Percentiles rank a stretch among this genome's conserved stretches.
Evolutionary conservation across 768 basidiomycete genomes (phyloP).

Genomic region (Pulveroboletus sp.): DNA sequence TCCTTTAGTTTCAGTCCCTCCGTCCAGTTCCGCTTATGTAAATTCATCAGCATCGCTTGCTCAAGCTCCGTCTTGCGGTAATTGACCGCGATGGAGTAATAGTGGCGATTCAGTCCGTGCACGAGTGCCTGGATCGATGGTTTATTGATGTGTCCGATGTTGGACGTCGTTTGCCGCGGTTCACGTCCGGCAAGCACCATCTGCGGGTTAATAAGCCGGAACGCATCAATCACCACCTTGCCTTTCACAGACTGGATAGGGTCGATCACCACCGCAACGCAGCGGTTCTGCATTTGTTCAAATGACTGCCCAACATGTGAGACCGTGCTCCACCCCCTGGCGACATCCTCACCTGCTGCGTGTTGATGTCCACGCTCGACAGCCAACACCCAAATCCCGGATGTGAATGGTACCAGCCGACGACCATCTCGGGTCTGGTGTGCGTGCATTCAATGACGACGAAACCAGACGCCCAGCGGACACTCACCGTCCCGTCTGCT

Average conservation of each 20-base stretch:
- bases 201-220: constrained; percentile 93
- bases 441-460: constrained; percentile 5
- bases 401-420: constrained; percentile 99
- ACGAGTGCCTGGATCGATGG: constrained; percentile 99
- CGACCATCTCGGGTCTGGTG: constrained; percentile 88
- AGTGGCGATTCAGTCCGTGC: constrained; percentile 95
- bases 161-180: constrained; percentile 94
- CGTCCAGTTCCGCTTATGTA: constrained; percentile 99
- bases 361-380: constrained; percentile 98
- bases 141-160: constrained; percentile 98
- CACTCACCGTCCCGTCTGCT: constrained; percentile 92
- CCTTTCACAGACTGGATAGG: constrained; percentile 99
- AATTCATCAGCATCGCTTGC: constrained; percentile 97
- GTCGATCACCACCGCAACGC: constrained; percentile 96
- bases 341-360: constrained; percentile 70
- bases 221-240: constrained; percentile 99
- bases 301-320: constrained; percentile 65
- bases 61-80: constrained; percentile 98
- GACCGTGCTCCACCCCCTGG: constrained; percentile 1
- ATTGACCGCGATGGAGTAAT: constrained; percentile 96
- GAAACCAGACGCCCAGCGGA: constrained; percentile 1
- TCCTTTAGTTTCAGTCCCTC: constrained; percentile 91
- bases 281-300: constrained; percentile 87
- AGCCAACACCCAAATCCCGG: constrained; percentile 99
- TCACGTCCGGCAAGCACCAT: constrained; percentile 88